Evolutionary conservation across 495 filamentous ascomycete species (phyloP).

Genomic region (Entonaema liquescens): DNA sequence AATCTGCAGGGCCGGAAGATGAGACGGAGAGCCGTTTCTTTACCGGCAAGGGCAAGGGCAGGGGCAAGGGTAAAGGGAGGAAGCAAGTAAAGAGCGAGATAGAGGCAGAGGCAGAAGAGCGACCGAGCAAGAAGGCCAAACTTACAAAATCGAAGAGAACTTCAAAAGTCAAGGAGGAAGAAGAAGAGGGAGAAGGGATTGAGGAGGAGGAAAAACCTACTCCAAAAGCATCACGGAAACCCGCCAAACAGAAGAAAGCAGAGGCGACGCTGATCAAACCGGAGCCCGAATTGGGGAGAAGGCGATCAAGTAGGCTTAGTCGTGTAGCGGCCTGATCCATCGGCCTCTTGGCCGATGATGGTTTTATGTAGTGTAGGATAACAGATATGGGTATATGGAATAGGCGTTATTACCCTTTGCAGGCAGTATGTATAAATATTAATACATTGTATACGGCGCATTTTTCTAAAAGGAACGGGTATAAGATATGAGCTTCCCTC

Average conservation of each 20-base stretch:
- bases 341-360: too few relatives aligned
- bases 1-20: conserved; percentile 36
- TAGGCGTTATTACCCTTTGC: not conserved
- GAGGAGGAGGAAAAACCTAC: conserved; percentile 5
- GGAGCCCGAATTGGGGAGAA: conserved; percentile 33
- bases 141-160: conserved; percentile 13
- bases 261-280: conserved; percentile 8
- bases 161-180: conserved; percentile 26
- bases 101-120: conserved; percentile 22
- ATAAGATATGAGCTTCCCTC: not conserved
- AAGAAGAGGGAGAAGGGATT: conserved; percentile 6
- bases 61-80: conserved; percentile 15
- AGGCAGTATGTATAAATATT: not conserved
- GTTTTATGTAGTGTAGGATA: not conserved
- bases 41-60: conserved; percentile 36
- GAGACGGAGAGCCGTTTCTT: conserved; percentile 41
- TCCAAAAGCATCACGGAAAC: conserved; percentile 10
- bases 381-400: not conserved
- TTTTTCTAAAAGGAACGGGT: too few relatives aligned
- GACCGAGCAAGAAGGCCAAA: conserved; percentile 42
- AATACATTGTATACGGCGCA: too few relatives aligned
- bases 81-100: conserved; percentile 7
- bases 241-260: conserved; percentile 17
- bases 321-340: conserved; percentile 1
- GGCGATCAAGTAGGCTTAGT: conserved; percentile 50